phyloP scores from a whole-genome alignment of 257 asterid species.

The Phtheirospermum japonicum region DNA sequence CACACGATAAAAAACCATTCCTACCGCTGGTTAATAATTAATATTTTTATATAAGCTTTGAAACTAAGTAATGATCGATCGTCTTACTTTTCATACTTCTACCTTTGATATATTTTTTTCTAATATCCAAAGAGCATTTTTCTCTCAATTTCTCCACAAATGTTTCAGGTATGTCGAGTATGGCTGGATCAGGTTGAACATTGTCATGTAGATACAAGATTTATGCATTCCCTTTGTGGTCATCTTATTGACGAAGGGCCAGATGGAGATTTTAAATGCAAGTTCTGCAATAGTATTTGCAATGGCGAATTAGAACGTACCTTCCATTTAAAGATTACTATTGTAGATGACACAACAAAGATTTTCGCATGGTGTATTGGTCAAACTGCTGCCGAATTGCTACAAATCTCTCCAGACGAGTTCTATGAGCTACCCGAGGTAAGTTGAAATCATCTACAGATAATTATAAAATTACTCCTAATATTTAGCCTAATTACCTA shows the following conservation, averaged over 20 bases:
- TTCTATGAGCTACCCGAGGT: slow-evolving; percentile 81
- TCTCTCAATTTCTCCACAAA: not conserved
- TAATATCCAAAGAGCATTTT: not conserved
- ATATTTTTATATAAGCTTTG: not conserved
- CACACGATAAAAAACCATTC: not conserved
- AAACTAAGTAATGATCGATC: not conserved
- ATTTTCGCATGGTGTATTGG: slow-evolving; percentile 80
- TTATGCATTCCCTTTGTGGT: slow-evolving; percentile 66
- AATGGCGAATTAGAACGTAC: slow-evolving; percentile 50
- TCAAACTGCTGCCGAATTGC: slow-evolving; percentile 85
- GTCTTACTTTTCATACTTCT: not conserved
- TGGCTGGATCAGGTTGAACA: slow-evolving; percentile 78
- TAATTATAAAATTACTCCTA: no score
- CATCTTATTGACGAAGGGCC: slow-evolving; percentile 43
- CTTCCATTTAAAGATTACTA: slow-evolving; percentile 57
- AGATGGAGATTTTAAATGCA: slow-evolving; percentile 51
- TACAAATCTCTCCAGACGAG: slow-evolving; percentile 82
- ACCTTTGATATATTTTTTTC: not conserved
- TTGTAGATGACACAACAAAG: slow-evolving; percentile 70
- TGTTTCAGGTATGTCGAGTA: slow-evolving; percentile 70
- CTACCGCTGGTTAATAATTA: not conserved
- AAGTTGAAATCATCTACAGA: slow-evolving; percentile 5
- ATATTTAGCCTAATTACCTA: not conserved
- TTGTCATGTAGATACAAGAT: slow-evolving; percentile 64
- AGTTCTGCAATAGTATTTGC: slow-evolving; percentile 58